Evolutionary conservation across 2,329 filamentous ascomycete genomes (phyloP).

Genomic region (Hymenoscyphus scutula): DNA sequence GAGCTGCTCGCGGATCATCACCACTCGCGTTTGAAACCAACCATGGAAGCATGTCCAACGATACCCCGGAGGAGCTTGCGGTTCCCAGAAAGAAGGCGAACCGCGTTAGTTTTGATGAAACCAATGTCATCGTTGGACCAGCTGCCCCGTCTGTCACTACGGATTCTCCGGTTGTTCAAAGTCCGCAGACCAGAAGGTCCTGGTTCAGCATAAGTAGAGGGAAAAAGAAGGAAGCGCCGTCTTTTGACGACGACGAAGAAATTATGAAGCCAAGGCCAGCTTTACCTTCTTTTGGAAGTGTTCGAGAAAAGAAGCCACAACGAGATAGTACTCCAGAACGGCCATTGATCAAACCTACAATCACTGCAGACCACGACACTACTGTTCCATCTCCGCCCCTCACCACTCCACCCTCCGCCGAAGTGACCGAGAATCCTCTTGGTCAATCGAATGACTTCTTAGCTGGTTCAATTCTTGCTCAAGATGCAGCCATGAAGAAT

Average conservation of each 20-base stretch:
- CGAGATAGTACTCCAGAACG: constrained; percentile 52
- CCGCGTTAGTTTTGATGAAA: constrained; percentile 74
- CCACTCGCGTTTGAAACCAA: constrained; percentile 39
- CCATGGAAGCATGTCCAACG: constrained; percentile 35
- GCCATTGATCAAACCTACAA: constrained; percentile 54
- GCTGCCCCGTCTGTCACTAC: constrained; percentile 39
- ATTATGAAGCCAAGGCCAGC: constrained; percentile 73
- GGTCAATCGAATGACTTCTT: constrained; percentile 57
- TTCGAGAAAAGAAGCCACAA: constrained; percentile 60
- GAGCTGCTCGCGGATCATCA: constrained; percentile 52
- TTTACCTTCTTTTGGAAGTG: constrained; percentile 72
- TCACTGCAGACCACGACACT: constrained; percentile 36
- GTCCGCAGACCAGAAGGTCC: constrained; percentile 44
- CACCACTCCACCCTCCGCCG: constrained; percentile 25
- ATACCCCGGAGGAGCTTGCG: constrained; percentile 34
- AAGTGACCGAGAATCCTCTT: constrained; percentile 24
- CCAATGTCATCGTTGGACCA: constrained; percentile 53
- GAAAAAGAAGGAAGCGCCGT: constrained; percentile 49
- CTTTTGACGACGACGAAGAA: constrained; percentile 62
- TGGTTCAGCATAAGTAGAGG: constrained; percentile 53
- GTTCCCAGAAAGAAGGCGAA: constrained; percentile 59
- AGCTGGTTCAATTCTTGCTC: constrained; percentile 53
- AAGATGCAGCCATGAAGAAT: constrained; percentile 53
- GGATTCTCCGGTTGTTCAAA: constrained; percentile 42
- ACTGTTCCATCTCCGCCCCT: constrained; percentile 31